phyloP scores from a whole-genome alignment of 805 yeast genomes.

The Komagataella kurtzmanii region DNA sequence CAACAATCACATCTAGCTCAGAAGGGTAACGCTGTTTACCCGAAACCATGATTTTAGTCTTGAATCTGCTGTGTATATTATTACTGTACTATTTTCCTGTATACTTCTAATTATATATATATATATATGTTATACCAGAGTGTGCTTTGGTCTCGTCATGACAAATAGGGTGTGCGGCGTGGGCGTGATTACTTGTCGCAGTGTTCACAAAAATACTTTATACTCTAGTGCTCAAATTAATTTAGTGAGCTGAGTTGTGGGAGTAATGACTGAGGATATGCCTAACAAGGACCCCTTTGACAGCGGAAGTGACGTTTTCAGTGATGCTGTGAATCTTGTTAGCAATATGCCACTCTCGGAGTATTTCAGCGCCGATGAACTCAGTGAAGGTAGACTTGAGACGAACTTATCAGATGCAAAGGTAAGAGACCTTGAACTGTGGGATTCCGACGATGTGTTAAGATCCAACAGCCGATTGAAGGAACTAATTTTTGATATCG shows the following conservation, averaged over 20 bases:
- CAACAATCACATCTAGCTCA: not conserved
- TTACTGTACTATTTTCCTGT: not conserved
- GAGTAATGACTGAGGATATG: not conserved
- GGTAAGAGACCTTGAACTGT: not conserved
- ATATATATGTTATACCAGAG: not conserved
- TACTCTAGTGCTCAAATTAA: not conserved
- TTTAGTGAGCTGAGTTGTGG: not conserved
- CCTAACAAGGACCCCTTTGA: not conserved
- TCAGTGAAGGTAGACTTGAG: not conserved
- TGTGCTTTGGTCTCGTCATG: not conserved
- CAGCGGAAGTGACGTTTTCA: not conserved
- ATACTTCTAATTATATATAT: not conserved
- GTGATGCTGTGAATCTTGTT: not conserved
- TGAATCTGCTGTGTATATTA: not conserved
- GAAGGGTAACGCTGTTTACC: not conserved
- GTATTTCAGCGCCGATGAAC: not conserved
- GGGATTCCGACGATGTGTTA: not conserved
- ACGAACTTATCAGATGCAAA: not conserved
- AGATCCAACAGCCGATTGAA: not conserved
- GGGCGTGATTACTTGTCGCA: not conserved
- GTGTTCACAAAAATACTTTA: not conserved
- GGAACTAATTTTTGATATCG: constrained; percentile 11
- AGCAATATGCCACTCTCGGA: not conserved
- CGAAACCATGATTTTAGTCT: not conserved
- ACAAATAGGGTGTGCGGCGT: not conserved